Evolutionary conservation across 2,329 filamentous ascomycete genomes (phyloP), one percentile per base, ranked within the genome.

Genomic region (Stagonosporopsis vannaccii): DNA sequence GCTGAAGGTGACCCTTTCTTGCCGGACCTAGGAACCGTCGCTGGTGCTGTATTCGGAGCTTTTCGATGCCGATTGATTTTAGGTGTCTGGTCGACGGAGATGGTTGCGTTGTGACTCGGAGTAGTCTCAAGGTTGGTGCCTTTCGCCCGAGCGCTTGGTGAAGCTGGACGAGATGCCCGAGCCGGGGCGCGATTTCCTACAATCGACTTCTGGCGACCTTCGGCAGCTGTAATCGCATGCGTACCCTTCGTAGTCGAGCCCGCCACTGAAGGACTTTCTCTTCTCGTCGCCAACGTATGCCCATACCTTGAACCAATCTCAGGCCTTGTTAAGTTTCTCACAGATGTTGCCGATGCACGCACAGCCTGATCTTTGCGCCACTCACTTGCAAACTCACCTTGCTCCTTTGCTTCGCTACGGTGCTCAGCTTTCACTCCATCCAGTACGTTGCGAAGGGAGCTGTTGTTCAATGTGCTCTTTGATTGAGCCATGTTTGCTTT

Each of bases 221-320:
- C 9, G n/a, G 15, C 15, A 26, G 26, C 7, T 32, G 19, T 40
- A 17, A 32, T 26, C 8, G 33, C 5, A 22, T 26, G 26, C 2
- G 17, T 9, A 9, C 5, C 13, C 28, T 3, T 22, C 23, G 30
- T 12, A 6, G 13, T 28, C 7, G 4, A 7, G 7, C 13, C 9
- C 7, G 36, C 30, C 11, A 42, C 17, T 25, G 23, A 11, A n/a
- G 6, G 15, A 23, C 12, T 19, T 15, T n/a, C 15, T 20, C 30
- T 48, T 19, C 25, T 30, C 6, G 37, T 15, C 5, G 22, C 30
- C 19, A 54, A 23, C 0, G 37, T 48, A 48, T 48, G 43, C 0
- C 37, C 30, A 23, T 37, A 48, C 6, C 44, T 22, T 6, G 51
- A 30, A 13, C 51, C 51, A 12, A 43, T 32, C 20, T 41, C 44